Base-by-base conservation (phyloP, 768 basidiomycete species). In the Termitomyces titanicus region DNA sequence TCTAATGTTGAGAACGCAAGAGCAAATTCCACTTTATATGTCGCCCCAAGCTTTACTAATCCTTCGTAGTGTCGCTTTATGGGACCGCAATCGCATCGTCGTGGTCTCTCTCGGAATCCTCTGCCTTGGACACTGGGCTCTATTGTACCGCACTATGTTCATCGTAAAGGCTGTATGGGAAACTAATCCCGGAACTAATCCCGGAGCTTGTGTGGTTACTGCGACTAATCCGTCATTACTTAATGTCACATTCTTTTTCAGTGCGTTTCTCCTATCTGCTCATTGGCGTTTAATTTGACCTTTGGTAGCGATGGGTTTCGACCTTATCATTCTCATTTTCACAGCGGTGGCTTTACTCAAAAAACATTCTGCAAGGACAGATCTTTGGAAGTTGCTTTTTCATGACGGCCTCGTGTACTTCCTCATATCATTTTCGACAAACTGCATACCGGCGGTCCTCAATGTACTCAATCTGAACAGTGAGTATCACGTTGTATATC, bases 371-470 rank as follows among this genome's bases (percentile, higher is more conserved):
- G 72, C 76, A 5, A 74, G 80, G 44, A 84, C 81, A 4, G 81
- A 77, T 56, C 74, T 89, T n/a, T 87, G 86, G 78, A 76, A 79
- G 60, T 68, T 90, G 45, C 79, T 90, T 48, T 87, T 88, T 70
- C 76, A 79, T n/a, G 87, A 89, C 61, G 88, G 88, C 18, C 71
- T 90, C 43, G 80, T 86, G 6, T 88, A 84, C 64, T 88, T 88
- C 63, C 55, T 87, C 25, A 71, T 86, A 38, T 80, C 86, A 1
- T 88, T 86, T 58, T 73, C 80, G 15, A 84, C 78, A 50, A 89
- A 88, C 59, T 79, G 80, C 55, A 73, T 87, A 48, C 86, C 86
- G 34, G 88, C 88, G 20, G 82, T 85, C 37, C 68, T 87, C 39
- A 84, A 81, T 62, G 71, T 83, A 45, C 64, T 85, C 20, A 77